Conservation (phyloP, 2,329 filamentous ascomycete genomes). For the Teratosphaeria destructans region DNA sequence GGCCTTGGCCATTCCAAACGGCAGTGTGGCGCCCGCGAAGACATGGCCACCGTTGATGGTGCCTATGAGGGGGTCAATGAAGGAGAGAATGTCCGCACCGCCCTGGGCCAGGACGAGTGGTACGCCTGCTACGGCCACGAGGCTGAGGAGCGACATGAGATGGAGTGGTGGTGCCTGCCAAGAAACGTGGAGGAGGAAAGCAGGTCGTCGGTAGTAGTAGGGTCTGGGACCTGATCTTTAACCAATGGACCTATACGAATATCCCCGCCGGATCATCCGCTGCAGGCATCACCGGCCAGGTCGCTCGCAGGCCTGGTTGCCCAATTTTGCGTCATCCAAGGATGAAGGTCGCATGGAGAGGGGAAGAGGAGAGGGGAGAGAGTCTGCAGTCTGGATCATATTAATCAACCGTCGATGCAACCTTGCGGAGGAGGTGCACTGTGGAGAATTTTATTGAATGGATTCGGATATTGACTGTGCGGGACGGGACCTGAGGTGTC, state of each 20-base stretch:
- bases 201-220: neutral
- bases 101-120: constrained; percentile 2
- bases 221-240: neutral
- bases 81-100: constrained; percentile 10
- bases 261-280: neutral
- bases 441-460: too few relatives aligned
- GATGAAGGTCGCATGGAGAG: neutral
- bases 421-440: constrained; percentile 1
- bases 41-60: constrained; percentile 36
- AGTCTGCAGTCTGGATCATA: too few relatives aligned
- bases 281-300: neutral
- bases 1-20: constrained; percentile 39
- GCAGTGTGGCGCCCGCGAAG: constrained; percentile 36
- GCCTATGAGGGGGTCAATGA: constrained; percentile 36
- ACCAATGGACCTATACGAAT: neutral
- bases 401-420: neutral
- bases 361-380: neutral
- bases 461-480: too few relatives aligned
- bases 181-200: neutral
- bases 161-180: neutral
- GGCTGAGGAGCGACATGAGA: neutral
- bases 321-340: neutral
- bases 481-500: too few relatives aligned
- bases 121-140: neutral
- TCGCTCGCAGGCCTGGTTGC: neutral